Evolutionary conservation across 2,329 filamentous ascomycete species (phyloP).

Genomic region (Diaporthe citriasiana): DNA sequence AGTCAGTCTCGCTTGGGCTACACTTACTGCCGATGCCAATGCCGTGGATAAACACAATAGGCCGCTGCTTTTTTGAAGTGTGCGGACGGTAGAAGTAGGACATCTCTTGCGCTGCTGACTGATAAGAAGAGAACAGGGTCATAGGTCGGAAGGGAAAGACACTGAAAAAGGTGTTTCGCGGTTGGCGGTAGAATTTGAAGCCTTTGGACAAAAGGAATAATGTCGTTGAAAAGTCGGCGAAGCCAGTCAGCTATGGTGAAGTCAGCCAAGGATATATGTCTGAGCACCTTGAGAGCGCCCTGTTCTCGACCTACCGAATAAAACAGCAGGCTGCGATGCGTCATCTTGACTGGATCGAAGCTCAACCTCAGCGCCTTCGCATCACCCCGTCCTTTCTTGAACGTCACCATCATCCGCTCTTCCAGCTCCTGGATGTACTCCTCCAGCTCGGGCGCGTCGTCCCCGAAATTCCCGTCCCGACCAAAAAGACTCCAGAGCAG

Average conservation of each 20-base stretch:
- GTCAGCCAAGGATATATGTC: neutral
- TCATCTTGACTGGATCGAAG: slow-evolving; percentile 43
- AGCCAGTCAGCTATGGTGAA: neutral
- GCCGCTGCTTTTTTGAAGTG: slow-evolving; percentile 66
- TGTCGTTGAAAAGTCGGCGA: slow-evolving; percentile 34
- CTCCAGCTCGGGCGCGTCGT: slow-evolving; percentile 40
- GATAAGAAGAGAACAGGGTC: neutral
- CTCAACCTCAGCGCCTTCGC: slow-evolving; percentile 42
- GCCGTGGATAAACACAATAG: slow-evolving; percentile 78
- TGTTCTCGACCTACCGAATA: slow-evolving; percentile 39
- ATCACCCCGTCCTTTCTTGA: slow-evolving; percentile 41
- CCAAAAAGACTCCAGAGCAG: slow-evolving; percentile 44
- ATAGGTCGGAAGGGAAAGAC: slow-evolving; percentile 44
- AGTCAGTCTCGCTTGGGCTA: neutral
- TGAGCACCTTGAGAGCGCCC: neutral
- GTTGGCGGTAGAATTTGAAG: slow-evolving; percentile 44
- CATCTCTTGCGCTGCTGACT: slow-evolving; percentile 51
- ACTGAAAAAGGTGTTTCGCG: slow-evolving; percentile 43
- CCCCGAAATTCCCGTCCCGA: slow-evolving; percentile 11
- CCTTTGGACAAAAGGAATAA: slow-evolving; percentile 35
- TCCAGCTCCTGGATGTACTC: slow-evolving; percentile 41
- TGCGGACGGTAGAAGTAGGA: slow-evolving; percentile 79
- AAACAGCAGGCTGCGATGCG: slow-evolving; percentile 37
- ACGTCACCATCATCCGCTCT: slow-evolving; percentile 8
- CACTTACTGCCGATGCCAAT: slow-evolving; percentile 70